A percentile compares a stretch with the other conserved stretches of the same genome.
phyloP scores from a whole-genome alignment of 345 rosid genomes.

The Carallia pectinifolia region DNA sequence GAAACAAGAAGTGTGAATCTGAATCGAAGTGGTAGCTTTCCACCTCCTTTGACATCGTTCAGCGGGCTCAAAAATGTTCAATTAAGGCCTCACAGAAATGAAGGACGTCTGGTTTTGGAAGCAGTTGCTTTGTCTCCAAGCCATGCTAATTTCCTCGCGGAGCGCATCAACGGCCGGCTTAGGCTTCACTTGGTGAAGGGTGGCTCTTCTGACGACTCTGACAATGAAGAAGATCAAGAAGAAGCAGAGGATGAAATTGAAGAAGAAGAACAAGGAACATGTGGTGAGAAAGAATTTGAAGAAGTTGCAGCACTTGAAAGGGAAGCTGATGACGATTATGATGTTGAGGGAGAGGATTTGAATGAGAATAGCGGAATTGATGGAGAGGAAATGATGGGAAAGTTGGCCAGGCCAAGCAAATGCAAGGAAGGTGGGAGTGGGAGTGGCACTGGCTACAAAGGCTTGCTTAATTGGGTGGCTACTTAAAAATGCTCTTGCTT shows the following conservation, averaged over 20 bases:
- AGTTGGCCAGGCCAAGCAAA: constrained; percentile 1
- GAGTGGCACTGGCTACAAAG: constrained; percentile 12
- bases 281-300: not conserved
- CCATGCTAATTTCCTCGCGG: constrained; percentile 15
- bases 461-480: constrained; percentile 18
- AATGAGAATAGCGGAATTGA: not conserved
- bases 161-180: constrained; percentile 25
- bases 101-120: constrained; percentile 23
- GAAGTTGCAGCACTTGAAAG: constrained; percentile 12
- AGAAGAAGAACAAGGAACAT: constrained; percentile 2
- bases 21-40: constrained; percentile 18
- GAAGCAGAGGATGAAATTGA: not conserved
- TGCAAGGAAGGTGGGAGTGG: constrained; percentile 11
- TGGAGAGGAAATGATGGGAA: constrained; percentile 13
- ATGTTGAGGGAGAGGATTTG: not conserved
- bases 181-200: constrained; percentile 17
- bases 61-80: constrained; percentile 12
- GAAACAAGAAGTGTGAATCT: constrained; percentile 1
- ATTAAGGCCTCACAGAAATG: constrained; percentile 22
- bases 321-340: not conserved
- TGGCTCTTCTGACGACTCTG: not conserved
- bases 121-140: constrained; percentile 17
- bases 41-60: constrained; percentile 27
- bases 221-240: not conserved
- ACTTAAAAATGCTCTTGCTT: not conserved